These are phyloP conservation scores for Ceraceosorus bombacis DNA, from an alignment of 1,284 basidiomycete species.

Conservation along the genomic window DNA sequence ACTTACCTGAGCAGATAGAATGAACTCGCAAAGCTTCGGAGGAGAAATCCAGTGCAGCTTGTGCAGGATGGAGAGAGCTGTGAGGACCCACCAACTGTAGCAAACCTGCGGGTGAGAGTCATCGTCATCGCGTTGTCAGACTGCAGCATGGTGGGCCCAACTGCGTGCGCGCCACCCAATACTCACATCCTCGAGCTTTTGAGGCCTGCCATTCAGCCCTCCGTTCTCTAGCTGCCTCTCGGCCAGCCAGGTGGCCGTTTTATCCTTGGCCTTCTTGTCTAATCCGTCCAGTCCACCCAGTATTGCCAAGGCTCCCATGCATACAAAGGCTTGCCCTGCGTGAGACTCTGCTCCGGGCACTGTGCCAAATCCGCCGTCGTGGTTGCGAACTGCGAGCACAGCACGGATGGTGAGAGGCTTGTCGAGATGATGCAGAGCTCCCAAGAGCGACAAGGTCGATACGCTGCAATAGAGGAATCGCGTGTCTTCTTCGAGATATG, in stretches of 20 bases:
- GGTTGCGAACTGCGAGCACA: conserved; percentile 73
- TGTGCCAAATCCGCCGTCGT: conserved; percentile 89
- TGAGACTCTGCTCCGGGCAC: conserved; percentile 81
- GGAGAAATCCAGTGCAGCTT: conserved; percentile 83
- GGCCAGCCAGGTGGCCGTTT: conserved; percentile 80
- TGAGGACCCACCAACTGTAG: conserved; percentile 96
- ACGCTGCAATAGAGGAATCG: conserved; percentile 84
- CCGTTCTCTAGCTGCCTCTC: conserved; percentile 88
- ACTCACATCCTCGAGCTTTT: conserved; percentile 91
- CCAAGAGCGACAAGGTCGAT: conserved; percentile 69
- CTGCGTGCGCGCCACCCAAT: not conserved
- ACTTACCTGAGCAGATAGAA: conserved; percentile 75
- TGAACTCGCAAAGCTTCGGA: conserved; percentile 70
- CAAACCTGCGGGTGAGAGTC: conserved; percentile 63
- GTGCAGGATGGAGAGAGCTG: conserved; percentile 73
- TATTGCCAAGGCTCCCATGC: conserved; percentile 77
- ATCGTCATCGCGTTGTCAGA: not conserved
- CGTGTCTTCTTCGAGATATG: conserved; percentile 82
- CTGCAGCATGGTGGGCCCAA: not conserved
- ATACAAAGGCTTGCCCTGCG: conserved; percentile 84
- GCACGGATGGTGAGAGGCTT: conserved; percentile 61
- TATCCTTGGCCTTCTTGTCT: conserved; percentile 35
- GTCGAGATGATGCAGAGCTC: conserved; percentile 54
- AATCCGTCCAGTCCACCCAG: conserved; percentile 64
- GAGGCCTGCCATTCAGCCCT: conserved; percentile 87